These are phyloP conservation scores for Erythrobasidium hasegawianum DNA, from an alignment of 1,284 basidiomycete species.

Conservation along the genomic window DNA sequence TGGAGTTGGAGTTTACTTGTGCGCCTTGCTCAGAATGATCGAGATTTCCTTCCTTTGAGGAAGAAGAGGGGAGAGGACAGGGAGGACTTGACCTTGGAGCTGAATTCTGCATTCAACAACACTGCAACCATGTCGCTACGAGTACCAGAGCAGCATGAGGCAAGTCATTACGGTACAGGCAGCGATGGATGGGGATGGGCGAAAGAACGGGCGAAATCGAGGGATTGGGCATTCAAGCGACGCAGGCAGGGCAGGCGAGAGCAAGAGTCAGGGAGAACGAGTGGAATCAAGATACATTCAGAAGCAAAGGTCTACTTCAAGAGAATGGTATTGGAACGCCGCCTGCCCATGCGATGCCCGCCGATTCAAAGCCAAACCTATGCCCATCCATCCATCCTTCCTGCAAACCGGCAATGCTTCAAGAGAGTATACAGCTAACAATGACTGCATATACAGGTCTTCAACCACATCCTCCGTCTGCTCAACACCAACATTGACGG, in stretches of 20 bases:
- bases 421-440: no score
- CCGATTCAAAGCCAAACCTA: no score
- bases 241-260: neutral
- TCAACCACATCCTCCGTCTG: conserved; percentile 91
- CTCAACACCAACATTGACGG: conserved; percentile 99
- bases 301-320: no score
- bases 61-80: neutral
- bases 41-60: neutral
- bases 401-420: no score
- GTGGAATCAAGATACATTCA: neutral
- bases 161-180: neutral
- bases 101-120: no score
- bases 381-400: no score
- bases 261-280: neutral
- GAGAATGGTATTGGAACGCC: no score
- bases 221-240: neutral
- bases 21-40: neutral
- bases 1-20: no score
- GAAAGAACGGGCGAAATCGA: no score
- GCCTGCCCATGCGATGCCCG: no score
- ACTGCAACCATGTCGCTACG: neutral
- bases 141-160: neutral
- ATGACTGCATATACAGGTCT: conserved; percentile 53
- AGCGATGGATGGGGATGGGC: neutral
- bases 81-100: no score